A percentile compares a stretch with the other conserved stretches of the same genome.
Evolutionary conservation across 352 stramenopile species (phyloP).

Genomic region (Phytopythium sindhum): DNA sequence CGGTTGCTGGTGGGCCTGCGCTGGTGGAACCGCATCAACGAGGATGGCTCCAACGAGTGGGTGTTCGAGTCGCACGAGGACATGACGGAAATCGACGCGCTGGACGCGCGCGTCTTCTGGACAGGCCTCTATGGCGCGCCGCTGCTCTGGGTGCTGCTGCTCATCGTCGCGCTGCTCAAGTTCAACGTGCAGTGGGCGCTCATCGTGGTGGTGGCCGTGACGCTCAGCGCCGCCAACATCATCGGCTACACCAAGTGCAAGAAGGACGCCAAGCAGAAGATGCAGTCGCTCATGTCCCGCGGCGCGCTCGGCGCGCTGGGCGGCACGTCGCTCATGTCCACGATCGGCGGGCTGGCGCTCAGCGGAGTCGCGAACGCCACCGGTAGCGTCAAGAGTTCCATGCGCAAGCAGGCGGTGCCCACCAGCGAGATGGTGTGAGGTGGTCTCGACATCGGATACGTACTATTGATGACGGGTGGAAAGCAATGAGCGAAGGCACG

Average conservation of each 20-base stretch:
- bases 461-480: neutral
- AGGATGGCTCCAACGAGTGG: conserved; percentile 94
- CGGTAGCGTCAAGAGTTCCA: conserved; percentile 14
- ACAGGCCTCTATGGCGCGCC: conserved; percentile 93
- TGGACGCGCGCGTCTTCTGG: conserved; percentile 95
- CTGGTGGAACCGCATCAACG: conserved; percentile 98
- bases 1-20: conserved; percentile 92
- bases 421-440: conserved; percentile 42
- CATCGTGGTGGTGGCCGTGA: conserved; percentile 90
- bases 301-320: conserved; percentile 66
- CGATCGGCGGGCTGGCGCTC: conserved; percentile 65
- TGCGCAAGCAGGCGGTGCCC: conserved; percentile 10
- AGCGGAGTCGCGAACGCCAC: conserved; percentile 19
- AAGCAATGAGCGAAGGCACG: neutral
- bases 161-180: conserved; percentile 92
- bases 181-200: conserved; percentile 94
- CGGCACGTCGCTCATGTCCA: conserved; percentile 74
- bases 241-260: conserved; percentile 98
- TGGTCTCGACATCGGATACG: too few relatives aligned
- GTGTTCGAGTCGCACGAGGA: conserved; percentile 95
- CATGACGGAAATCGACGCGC: conserved; percentile 84
- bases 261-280: conserved; percentile 86
- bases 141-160: conserved; percentile 87
- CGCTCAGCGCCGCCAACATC: conserved; percentile 94
- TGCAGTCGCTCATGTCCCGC: conserved; percentile 79